Evolutionary conservation across 108 stramenopile species (phyloP), one percentile per base, ranked within the genome.

Genomic region (Cyclotella kingstonii): DNA sequence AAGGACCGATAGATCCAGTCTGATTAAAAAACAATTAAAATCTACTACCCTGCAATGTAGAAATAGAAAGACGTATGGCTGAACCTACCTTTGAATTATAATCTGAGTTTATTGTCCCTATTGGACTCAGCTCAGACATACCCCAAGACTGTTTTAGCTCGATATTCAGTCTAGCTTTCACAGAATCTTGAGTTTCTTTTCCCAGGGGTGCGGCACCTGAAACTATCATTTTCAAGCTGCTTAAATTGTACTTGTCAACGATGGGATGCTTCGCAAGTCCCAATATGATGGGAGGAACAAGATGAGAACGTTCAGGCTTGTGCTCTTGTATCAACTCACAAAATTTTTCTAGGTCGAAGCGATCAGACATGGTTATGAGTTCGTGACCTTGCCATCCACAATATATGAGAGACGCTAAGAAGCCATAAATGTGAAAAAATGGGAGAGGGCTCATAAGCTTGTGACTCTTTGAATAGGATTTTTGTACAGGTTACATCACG

Each of bases 351-450:
- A 94, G 68, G 61, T 95, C 94, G 66, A 95, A 97, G 21, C 86
- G 68, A 33, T 70, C 79, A 18, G 86, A 83, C 47, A 77, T 85
- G 17, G 92, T 93, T 39, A 93, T 73, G 8, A 91, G 40, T 38
- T 77, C 79, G 54, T 80, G 66, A 7, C 90, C 91, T 54, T 77
- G 81, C 83, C 85, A 85, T 15, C 75, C 75, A 35, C 66, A 72
- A 63, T 81, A 87, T 26, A 91, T 43, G 35, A 82, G 50, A 27
- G 82, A 77, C 1, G 66, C 82, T 9, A 77, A 47, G 42, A 94
- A 79, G 27, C 89, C 95, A 68, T 90, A 96, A 34, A 96, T 96
- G 54, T 96, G 95, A 74, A 96, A 96, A 53, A 93, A 87, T n/a
- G 95, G 95, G 0, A 96, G 81, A 1, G 95, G 95, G 26, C 77